A percentile compares a stretch with the other conserved stretches of the same genome.
Conservation (phyloP, 169 alveolate species). For the Plasmodium inui region DNA sequence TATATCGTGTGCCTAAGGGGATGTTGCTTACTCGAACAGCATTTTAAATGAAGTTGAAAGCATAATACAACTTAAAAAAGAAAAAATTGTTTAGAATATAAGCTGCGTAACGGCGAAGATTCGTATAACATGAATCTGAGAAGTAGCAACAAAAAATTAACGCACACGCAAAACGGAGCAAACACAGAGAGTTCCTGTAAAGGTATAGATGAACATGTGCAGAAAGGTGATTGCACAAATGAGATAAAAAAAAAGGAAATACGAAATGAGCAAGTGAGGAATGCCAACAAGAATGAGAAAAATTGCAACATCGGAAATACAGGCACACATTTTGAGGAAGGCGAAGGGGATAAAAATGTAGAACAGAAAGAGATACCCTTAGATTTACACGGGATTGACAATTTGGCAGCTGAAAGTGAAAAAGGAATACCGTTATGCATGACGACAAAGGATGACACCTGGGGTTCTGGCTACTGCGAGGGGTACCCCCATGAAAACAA, state of each 20-base stretch:
- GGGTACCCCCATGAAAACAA: not conserved
- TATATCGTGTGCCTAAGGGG: not conserved
- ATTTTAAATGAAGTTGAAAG: not conserved
- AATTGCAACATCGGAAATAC: not conserved
- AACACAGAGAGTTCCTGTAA: not conserved
- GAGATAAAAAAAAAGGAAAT: not conserved
- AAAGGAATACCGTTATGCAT: not conserved
- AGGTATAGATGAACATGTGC: not conserved
- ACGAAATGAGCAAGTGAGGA: not conserved
- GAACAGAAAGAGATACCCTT: not conserved
- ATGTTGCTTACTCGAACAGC: not conserved
- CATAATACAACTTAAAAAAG: not conserved
- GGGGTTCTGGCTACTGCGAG: slow-evolving; percentile 8
- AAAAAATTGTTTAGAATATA: slow-evolving; percentile 2
- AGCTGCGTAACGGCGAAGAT: not conserved
- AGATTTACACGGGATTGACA: slow-evolving; percentile 17
- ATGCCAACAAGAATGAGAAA: not conserved
- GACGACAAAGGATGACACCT: slow-evolving; percentile 2
- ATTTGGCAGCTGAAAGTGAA: not conserved
- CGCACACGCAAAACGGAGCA: slow-evolving; percentile 2
- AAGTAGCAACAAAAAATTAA: not conserved
- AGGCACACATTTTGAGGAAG: not conserved
- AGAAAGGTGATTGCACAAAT: not conserved
- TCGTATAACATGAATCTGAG: slow-evolving; percentile 2
- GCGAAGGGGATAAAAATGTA: not conserved